Evolutionary conservation across 2,329 filamentous ascomycete genomes (phyloP), one percentile per base, ranked within the genome.

Genomic region (Penicillium sp.): DNA sequence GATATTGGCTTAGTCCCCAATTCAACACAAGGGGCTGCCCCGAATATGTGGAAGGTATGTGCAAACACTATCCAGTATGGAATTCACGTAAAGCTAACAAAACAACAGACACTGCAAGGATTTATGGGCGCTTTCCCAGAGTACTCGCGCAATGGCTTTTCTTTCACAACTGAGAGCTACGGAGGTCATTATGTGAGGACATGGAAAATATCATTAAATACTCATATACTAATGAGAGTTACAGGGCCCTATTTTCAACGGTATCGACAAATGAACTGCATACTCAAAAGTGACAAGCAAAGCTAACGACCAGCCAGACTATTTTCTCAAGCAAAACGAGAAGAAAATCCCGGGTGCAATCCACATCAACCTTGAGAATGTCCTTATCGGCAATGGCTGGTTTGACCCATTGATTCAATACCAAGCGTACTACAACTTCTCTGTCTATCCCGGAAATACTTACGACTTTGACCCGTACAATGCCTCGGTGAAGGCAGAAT

Each of bases 11-110:
- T 82, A 43, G 83, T 81, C 1, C 79, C 81, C 9, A 83, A 84
- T 61, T 75, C 75, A 8, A 86, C 83, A 1, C 60, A 72, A 14
- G 72, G 69, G 50, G 83, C 83, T 2, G 83, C 83, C 3, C 82
- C 82, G 1, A 81, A 81, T 51, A 83, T 87, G 72, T 87, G 82
- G 81, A 83, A 81, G n/a, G n/a, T n/a, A n/a, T n/a, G n/a, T n/a
- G n/a, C n/a, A n/a, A n/a, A n/a, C n/a, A n/a, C n/a, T n/a, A n/a
- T n/a, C n/a, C n/a, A n/a, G n/a, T n/a, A n/a, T n/a, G n/a, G n/a
- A n/a, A n/a, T n/a, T n/a, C n/a, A n/a, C n/a, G n/a, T n/a, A n/a
- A n/a, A n/a, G n/a, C n/a, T n/a, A n/a, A n/a, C n/a, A n/a, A n/a
- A n/a, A n/a, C n/a, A n/a, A n/a, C n/a, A n/a, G 67, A 83, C 81